Base-by-base conservation (phyloP, 2,329 filamentous ascomycete genomes). In the Trichoderma breve region DNA sequence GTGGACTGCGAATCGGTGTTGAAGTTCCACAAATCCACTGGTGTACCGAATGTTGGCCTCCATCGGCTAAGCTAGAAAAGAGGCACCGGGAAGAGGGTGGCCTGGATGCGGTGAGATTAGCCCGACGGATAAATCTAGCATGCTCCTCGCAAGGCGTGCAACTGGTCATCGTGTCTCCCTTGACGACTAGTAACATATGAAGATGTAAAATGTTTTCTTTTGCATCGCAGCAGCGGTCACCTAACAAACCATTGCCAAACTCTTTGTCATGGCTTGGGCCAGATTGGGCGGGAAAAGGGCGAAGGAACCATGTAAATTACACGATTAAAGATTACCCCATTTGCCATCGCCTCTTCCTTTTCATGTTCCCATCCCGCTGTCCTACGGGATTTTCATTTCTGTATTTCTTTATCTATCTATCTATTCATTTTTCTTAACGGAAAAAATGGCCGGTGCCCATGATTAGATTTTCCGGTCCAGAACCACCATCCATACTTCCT, bases 281-380 rank as follows among this genome's bases (percentile, higher is more conserved):
- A 39, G 36, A 18, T 39, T 39, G 7, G 36, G 6, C 15, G 15
- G 24, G 24, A 24, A 24, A 24, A 24, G 36, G 15, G 6, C 36
- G 15, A 39, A 0, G 2, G 36, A 39, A 39, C 6, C 15, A 0
- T 4, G 36, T 0, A 21, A 47, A n/a, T 2, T 0, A 11, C 18
- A 47, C n/a, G 2, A 47, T 9, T 21, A 21, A 47, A 47, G 18
- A 47, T 47, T 1, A 11, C 18, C 15, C 8, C 43, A 47, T 47
- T 11, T 21, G 18, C 43, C 43, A n/a, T 47, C 8, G 9, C 18
- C 21, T 47, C 43, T 11, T 21, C 43, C 9, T 21, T 3, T 5
- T 21, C 43, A 0, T 3, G 14, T 21, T 21, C 43, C 15, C 39
- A 15, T 28, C 12, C 14, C 34, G 3, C n/a, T 18, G 4, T 8